phyloP scores from a whole-genome alignment of 2,329 filamentous ascomycete species.

The Pseudodiploospora longispora region DNA sequence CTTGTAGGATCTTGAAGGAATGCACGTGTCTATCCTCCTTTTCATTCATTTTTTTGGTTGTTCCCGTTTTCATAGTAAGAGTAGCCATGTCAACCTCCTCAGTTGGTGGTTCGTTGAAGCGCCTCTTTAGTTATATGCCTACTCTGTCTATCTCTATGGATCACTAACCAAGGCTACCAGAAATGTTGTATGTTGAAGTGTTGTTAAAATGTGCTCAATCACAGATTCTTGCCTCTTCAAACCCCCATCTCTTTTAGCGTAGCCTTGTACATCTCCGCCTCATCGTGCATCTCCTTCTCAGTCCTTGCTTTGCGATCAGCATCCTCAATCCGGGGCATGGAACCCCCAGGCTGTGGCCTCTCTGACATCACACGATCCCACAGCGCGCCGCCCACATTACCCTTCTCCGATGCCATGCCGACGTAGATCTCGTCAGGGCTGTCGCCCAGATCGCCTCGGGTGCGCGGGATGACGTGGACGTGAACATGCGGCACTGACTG shows the following conservation, averaged over 20 bases:
- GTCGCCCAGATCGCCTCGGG: slow-evolving; percentile 41
- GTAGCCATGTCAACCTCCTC: too few relatives aligned
- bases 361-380: slow-evolving; percentile 36
- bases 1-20: too few relatives aligned
- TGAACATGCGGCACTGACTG: slow-evolving; percentile 94
- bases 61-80: too few relatives aligned
- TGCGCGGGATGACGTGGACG: slow-evolving; percentile 79
- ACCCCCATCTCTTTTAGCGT: slow-evolving; percentile 37
- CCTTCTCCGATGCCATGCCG: slow-evolving; percentile 74
- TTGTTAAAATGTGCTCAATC: too few relatives aligned
- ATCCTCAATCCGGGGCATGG: slow-evolving; percentile 65
- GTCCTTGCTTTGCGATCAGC: slow-evolving; percentile 57
- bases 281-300: slow-evolving; percentile 68
- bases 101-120: too few relatives aligned
- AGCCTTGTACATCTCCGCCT: slow-evolving; percentile 60
- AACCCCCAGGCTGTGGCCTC: slow-evolving; percentile 43
- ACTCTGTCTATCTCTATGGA: too few relatives aligned
- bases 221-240: too few relatives aligned
- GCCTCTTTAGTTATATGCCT: too few relatives aligned
- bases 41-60: too few relatives aligned
- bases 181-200: too few relatives aligned
- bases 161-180: too few relatives aligned
- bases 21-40: too few relatives aligned
- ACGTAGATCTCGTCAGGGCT: slow-evolving; percentile 67
- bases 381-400: slow-evolving; percentile 68